phyloP scores from a whole-genome alignment of 2,329 filamentous ascomycete genomes.

The Colletotrichum sp. region DNA sequence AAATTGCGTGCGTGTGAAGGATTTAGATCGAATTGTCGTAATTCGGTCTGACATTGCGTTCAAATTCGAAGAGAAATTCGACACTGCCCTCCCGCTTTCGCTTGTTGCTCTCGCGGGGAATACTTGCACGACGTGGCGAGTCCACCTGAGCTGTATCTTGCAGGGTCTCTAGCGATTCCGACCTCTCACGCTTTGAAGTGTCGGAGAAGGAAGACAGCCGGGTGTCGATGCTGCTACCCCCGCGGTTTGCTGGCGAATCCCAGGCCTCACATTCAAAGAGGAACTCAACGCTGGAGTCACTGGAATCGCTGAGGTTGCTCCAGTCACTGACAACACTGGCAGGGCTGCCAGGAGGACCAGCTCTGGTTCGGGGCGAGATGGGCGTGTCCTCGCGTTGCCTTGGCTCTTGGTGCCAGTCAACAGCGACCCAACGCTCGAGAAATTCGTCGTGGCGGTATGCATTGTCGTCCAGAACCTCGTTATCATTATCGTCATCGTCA shows the following conservation, averaged over 20 bases:
- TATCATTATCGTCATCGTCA: neutral
- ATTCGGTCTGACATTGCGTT: neutral
- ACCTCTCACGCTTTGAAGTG: neutral
- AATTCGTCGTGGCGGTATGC: neutral
- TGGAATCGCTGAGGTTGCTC: neutral
- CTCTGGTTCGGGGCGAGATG: neutral
- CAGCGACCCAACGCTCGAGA: neutral
- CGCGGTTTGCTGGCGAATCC: neutral
- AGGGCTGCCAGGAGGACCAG: neutral
- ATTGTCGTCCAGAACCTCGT: neutral
- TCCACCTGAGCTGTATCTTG: neutral
- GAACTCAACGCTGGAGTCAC: neutral
- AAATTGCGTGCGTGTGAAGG: neutral
- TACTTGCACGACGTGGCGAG: neutral
- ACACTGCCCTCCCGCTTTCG: slow-evolving; percentile 2
- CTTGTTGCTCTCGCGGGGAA: neutral
- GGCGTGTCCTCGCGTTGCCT: neutral
- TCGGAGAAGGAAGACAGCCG: neutral
- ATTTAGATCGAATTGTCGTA: neutral
- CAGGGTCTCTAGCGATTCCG: neutral
- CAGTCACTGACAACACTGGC: neutral
- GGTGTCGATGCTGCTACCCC: neutral
- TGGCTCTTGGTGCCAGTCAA: neutral
- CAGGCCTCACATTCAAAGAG: neutral
- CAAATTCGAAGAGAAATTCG: slow-evolving; percentile 4